Conservation (phyloP, 2,329 filamentous ascomycete species). For the Botrytis elliptica region DNA sequence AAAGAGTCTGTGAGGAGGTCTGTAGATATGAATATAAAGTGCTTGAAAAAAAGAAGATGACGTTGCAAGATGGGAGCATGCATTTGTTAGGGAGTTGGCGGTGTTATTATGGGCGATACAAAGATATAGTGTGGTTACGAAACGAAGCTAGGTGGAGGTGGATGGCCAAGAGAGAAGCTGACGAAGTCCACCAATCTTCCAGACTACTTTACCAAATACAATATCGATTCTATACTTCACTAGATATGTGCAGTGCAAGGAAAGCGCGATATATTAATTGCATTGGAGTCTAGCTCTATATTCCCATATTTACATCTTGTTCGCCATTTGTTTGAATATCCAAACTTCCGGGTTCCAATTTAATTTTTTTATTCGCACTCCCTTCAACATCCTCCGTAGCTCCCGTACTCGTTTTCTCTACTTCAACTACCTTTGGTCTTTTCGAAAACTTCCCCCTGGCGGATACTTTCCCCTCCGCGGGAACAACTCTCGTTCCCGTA, state of each 20-base stretch:
- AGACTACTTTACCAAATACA: neutral
- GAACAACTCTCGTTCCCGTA: conserved; percentile 76
- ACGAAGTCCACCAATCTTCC: neutral
- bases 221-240: conserved; percentile 4
- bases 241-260: neutral
- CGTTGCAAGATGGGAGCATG: neutral
- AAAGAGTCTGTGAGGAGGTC: conserved; percentile 65
- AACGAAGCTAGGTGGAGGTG: neutral
- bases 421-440: conserved; percentile 27
- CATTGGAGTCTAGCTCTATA: conserved; percentile 7
- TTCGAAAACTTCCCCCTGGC: conserved; percentile 70
- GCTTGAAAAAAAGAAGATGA: neutral
- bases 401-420: conserved; percentile 15
- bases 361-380: conserved; percentile 21
- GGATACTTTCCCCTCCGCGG: conserved; percentile 74
- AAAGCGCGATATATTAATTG: neutral
- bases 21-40: neutral
- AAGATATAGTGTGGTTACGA: neutral
- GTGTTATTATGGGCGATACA: conserved; percentile 9
- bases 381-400: neutral
- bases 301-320: conserved; percentile 17
- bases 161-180: neutral
- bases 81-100: conserved; percentile 16
- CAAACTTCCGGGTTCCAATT: conserved; percentile 6
- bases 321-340: conserved; percentile 18